Evolutionary conservation across 768 basidiomycete species (phyloP).

Genomic region (Rhizopogon vulgaris): DNA sequence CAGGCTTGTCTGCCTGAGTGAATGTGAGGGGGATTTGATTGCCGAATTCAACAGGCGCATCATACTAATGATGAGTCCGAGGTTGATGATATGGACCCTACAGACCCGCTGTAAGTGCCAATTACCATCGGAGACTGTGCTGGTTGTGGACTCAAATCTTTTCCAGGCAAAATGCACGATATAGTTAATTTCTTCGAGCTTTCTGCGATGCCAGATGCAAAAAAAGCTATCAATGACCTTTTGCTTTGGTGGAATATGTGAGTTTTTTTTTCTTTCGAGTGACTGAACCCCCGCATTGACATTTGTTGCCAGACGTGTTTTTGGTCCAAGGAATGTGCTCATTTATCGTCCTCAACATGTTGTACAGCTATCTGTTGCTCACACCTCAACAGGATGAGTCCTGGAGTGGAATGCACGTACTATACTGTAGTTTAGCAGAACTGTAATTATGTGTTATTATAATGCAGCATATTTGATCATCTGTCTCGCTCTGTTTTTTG

Average conservation of each 20-base stretch:
- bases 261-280: background rate
- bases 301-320: background rate
- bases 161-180: background rate
- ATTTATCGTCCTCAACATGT: background rate
- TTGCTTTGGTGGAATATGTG: conserved; percentile 11
- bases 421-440: too few relatives aligned
- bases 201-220: background rate
- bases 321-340: background rate
- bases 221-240: background rate
- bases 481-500: too few relatives aligned
- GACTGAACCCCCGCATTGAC: background rate
- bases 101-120: background rate
- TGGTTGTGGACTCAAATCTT: background rate
- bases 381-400: too few relatives aligned
- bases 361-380: background rate
- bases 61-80: background rate
- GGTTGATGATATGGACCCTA: too few relatives aligned
- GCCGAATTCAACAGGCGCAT: conserved; percentile 3
- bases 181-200: conserved; percentile 11
- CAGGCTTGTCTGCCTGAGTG: conserved; percentile 6
- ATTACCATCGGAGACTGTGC: background rate
- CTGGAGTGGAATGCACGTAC: too few relatives aligned
- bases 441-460: too few relatives aligned
- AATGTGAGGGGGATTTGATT: conserved; percentile 2
- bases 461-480: too few relatives aligned